Percentiles rank a stretch among this genome's conserved stretches.
Conservation (phyloP, 164 flowering plant genomes). For the Tetrastigma voinierianum region DNA sequence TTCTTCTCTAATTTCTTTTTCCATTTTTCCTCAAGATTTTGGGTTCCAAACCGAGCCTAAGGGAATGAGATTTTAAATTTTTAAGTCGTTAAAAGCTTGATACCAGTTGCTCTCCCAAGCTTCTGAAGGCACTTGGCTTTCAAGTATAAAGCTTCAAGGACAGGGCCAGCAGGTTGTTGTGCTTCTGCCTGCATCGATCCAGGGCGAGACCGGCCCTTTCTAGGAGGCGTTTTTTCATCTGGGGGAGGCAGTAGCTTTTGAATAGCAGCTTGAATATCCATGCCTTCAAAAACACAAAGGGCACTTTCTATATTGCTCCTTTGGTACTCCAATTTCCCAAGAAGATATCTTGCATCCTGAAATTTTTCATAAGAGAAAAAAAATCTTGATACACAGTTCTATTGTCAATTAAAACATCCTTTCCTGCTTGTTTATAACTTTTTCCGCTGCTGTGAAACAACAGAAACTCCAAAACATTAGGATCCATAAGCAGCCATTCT, state of each 20-base stretch:
- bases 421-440: no score
- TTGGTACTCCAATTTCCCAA: constrained; percentile 94
- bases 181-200: constrained; percentile 51
- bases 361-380: constrained; percentile 10
- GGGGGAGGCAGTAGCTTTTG: constrained; percentile 63
- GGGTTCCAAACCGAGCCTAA: no score
- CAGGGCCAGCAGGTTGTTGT: constrained; percentile 80
- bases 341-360: constrained; percentile 97
- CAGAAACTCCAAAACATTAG: no score
- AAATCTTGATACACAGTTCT: not conserved
- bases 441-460: no score
- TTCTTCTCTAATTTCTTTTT: no score
- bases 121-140: constrained; percentile 92
- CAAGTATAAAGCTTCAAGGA: constrained; percentile 89
- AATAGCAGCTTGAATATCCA: constrained; percentile 89
- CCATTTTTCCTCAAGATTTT: no score
- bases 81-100: not conserved
- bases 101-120: constrained; percentile 79
- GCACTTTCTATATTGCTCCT: constrained; percentile 93
- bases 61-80: not conserved
- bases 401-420: no score
- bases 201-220: constrained; percentile 47
- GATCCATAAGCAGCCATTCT: no score
- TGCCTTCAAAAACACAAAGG: constrained; percentile 84
- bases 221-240: constrained; percentile 46